Conservation (phyloP, 495 filamentous ascomycete genomes). For the Tuber melanosporum region DNA sequence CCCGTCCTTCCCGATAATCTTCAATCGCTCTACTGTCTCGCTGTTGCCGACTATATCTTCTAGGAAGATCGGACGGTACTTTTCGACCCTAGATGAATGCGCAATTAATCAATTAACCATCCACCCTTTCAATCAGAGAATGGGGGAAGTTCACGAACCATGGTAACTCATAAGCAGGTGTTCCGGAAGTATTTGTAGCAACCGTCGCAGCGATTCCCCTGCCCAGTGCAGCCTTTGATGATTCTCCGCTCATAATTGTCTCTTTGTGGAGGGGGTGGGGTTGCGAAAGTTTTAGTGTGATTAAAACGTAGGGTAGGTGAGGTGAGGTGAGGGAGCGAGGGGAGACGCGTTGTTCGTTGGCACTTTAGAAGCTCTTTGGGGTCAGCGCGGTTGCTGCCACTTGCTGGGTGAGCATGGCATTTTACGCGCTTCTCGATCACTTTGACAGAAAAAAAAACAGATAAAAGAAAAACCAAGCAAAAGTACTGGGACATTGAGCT, state of each 20-base stretch:
- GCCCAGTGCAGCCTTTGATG: constrained; percentile 63
- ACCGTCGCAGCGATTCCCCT: neutral
- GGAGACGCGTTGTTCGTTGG: neutral
- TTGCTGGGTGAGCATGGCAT: too few relatives aligned
- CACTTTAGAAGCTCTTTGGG: neutral
- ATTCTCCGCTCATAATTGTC: constrained; percentile 54
- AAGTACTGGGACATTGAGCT: too few relatives aligned
- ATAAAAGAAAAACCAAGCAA: too few relatives aligned
- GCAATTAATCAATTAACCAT: constrained; percentile 6
- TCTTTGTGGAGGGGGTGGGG: neutral
- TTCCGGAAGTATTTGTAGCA: constrained; percentile 49
- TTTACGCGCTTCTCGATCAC: too few relatives aligned
- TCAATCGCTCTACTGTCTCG: constrained; percentile 92
- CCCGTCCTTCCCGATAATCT: constrained; percentile 97
- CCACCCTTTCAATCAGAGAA: constrained; percentile 13
- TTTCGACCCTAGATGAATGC: constrained; percentile 71
- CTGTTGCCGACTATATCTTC: constrained; percentile 97
- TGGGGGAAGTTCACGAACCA: constrained; percentile 55
- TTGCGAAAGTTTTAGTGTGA: neutral
- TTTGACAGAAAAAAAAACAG: too few relatives aligned
- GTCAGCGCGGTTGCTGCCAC: neutral
- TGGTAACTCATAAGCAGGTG: constrained; percentile 74
- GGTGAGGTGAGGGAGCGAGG: neutral
- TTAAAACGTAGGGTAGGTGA: neutral
- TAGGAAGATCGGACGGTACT: constrained; percentile 88